Evolutionary conservation across 2,329 filamentous ascomycete genomes (phyloP), one percentile per base, ranked within the genome.

Genomic region (Diplodia seriata): DNA sequence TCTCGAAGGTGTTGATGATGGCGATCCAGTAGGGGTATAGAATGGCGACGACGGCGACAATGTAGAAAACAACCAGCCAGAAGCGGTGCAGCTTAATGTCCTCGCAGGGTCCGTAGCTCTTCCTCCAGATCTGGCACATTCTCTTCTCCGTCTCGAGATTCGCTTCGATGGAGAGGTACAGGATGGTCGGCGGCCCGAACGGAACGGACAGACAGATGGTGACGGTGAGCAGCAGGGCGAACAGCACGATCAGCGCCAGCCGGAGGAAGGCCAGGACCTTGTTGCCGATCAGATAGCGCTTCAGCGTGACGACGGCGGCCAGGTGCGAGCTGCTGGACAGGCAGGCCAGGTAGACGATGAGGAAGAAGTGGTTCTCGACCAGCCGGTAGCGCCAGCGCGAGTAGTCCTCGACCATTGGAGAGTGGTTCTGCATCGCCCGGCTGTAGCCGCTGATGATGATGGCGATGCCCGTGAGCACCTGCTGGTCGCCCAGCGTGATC

Each of bases 251-350:
- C 26, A 76, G 69, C 0, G 71, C 70, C 51, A 77, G 70, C 5
- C 76, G 73, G 9, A 75, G 72, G 18, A 72, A 75, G 0, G 75
- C 75, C 15, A 76, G 73, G 59, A 74, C 69, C 53, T 71, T 73
- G 69, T 77, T 75, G 11, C 71, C 73, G 9, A 68, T 70, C 47
- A 77, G 74, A 69, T 77, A 76, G 47, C 75, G 75, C 38, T 74
- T 74, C 2, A 76, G 68, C 1, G 75, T 76, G 53, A 77, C 73
- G 36, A 77, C 70, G 0, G 75, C 74, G 47, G 75, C 76, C 50
- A 77, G 74, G 40, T 77, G 75, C 0, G 75, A 76, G 9, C 74
- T 75, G 14, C 72, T 76, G 0, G 74, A 76, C 0, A 77, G 70
- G 1, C 74, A 74, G 61, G 75, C 76, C 26, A 76, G 71, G 70